These are phyloP conservation scores for Gossypium raimondii DNA, from an alignment of 345 rosid genomes.

Conservation along the genomic window DNA sequence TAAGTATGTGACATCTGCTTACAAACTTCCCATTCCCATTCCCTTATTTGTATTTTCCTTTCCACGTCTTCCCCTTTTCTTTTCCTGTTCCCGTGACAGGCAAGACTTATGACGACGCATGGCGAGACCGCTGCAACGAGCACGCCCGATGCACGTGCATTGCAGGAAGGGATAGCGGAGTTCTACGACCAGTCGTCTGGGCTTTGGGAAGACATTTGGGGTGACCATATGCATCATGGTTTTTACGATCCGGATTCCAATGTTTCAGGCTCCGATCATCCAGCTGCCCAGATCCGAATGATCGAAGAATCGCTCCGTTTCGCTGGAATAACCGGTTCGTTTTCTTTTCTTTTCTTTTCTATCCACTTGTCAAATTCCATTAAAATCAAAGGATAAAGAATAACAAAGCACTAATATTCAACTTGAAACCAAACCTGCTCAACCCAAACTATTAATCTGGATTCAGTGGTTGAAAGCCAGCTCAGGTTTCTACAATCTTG, in stretches of 20 bases:
- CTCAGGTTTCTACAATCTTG: neutral
- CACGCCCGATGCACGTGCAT: neutral
- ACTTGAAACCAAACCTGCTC: neutral
- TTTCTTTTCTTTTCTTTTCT: neutral
- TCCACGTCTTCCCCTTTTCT: neutral
- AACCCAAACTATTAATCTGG: neutral
- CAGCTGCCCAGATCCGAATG: slow-evolving; percentile 81
- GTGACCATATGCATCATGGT: slow-evolving; percentile 98
- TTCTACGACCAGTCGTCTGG: slow-evolving; percentile 85
- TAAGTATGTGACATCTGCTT: neutral
- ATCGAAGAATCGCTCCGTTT: slow-evolving; percentile 79
- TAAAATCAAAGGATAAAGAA: neutral
- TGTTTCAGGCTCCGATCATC: slow-evolving; percentile 47
- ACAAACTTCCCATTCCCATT: neutral
- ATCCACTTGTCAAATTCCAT: neutral
- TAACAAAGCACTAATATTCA: too few relatives aligned
- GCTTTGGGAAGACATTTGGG: slow-evolving; percentile 87
- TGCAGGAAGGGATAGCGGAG: slow-evolving; percentile 71
- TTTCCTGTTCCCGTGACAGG: too few relatives aligned
- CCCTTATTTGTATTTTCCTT: neutral
- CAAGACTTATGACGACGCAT: too few relatives aligned
- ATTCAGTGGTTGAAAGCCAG: neutral
- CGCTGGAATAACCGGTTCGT: slow-evolving; percentile 55
- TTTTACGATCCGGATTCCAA: slow-evolving; percentile 49
- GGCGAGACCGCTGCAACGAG: too few relatives aligned